A percentile compares a stretch with the other conserved stretches of the same genome.
These are phyloP conservation scores for Platanthera zijinensis DNA, from an alignment of 106 monocot species.

Conservation along the genomic window DNA sequence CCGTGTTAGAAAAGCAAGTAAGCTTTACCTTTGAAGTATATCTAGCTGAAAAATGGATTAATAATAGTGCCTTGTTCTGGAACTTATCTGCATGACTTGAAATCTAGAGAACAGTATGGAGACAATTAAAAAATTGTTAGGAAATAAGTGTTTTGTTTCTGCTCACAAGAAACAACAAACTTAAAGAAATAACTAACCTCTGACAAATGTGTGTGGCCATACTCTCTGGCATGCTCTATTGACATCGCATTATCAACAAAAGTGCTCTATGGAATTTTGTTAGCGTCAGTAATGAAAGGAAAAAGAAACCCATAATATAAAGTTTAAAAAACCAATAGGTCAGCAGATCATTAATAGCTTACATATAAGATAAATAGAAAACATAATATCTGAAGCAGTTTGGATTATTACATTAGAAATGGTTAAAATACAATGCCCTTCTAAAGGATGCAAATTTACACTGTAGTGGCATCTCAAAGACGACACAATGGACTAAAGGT, in stretches of 20 bases:
- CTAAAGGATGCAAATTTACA: too few relatives aligned
- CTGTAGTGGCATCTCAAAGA: too few relatives aligned
- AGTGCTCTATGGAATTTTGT: constrained; percentile 46
- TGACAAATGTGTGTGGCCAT: constrained; percentile 79
- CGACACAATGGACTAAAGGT: too few relatives aligned
- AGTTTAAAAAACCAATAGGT: not conserved
- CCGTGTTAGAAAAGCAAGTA: not conserved
- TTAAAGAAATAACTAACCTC: constrained; percentile 41
- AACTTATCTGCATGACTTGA: constrained; percentile 42
- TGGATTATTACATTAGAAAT: not conserved
- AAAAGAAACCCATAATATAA: not conserved
- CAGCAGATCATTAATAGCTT: not conserved
- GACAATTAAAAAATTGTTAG: not conserved
- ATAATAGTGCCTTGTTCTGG: constrained; percentile 78
- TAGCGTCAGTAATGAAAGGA: not conserved
- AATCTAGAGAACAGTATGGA: constrained; percentile 35
- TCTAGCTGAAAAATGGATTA: constrained; percentile 92
- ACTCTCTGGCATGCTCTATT: constrained; percentile 76
- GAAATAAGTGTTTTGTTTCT: not conserved
- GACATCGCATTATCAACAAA: constrained; percentile 65
- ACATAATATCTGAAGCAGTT: not conserved
- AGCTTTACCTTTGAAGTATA: constrained; percentile 48
- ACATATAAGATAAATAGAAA: not conserved
- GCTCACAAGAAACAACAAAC: not conserved
- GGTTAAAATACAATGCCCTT: too few relatives aligned